Evolutionary conservation across 1,284 basidiomycete genomes (phyloP), one percentile per base, ranked within the genome.

Genomic region (Boletus mariae): DNA sequence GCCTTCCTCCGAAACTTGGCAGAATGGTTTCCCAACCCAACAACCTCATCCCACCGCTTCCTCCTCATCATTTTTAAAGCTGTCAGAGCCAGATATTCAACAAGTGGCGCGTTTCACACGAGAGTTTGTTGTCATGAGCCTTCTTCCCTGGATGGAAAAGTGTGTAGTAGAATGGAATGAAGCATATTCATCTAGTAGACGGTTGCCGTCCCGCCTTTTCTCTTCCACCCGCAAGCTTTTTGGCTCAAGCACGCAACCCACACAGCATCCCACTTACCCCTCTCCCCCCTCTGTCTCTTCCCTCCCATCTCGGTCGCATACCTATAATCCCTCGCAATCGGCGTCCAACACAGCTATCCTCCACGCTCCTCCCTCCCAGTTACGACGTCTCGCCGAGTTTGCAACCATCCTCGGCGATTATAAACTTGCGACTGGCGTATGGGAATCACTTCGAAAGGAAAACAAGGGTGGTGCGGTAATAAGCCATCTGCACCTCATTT

Each of bases 71-170:
- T 76, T 76, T 3, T 63, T 87, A 37, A 75, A 75, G 37, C 73
- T 97, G 67, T 78, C 78, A 7, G 84, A 91, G 54, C 78, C 79
- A 45, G 95, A 98, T 69, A 89, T 94, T 10, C 82, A 89, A 55
- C 82, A 85, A 55, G 83, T 91, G 25, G 86, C 86, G 0, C 82
- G 84, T 42, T 94, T 98, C 60, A 81, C 94, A 6, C 82, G 95
- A 43, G 96, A 98, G 68, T 88, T 98, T 60, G 81, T 94, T 2
- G 86, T 89, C 4, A 93, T 94, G 82, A 94, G 90, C 62, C 74
- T 99, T 34, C 73, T 98, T 4, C 96, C 96, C 0, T 98, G 91
- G 87, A 94, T 99, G 92, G 96, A 99, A 73, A 90, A 90, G 60
- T 88, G 86, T 64, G 88, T 97, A 1, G 68, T 94, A 45, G 92